phyloP scores from a whole-genome alignment of 495 filamentous ascomycete genomes.

The Arthonia radiata region DNA sequence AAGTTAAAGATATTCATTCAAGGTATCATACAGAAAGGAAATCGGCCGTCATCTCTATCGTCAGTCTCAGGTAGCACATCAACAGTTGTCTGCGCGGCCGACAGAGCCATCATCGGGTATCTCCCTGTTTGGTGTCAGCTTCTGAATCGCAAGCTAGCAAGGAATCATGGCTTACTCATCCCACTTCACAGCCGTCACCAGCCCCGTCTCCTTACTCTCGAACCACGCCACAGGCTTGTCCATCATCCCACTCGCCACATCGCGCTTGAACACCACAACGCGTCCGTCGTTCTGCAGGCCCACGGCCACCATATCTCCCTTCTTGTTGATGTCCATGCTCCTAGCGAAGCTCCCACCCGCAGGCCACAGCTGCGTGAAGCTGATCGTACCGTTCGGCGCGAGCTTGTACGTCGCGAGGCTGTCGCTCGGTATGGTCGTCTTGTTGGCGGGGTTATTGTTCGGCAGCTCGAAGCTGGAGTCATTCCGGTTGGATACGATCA shows the following conservation, averaged over 20 bases:
- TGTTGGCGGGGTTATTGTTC: conserved; percentile 9
- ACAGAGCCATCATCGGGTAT: too few species aligned
- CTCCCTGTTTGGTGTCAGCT: too few species aligned
- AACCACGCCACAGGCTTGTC: conserved; percentile 23
- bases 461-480: conserved; percentile 20
- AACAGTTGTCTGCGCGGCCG: too few species aligned
- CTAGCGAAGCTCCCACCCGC: conserved; percentile 35
- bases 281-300: conserved; percentile 33
- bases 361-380: conserved; percentile 23
- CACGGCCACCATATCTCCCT: conserved; percentile 32
- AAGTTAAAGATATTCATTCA: too few species aligned
- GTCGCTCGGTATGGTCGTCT: conserved; percentile 13
- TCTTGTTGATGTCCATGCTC: conserved; percentile 39
- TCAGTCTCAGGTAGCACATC: too few species aligned
- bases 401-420: conserved; percentile 18
- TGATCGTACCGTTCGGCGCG: conserved; percentile 20
- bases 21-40: too few species aligned
- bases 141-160: too few species aligned
- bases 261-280: conserved; percentile 33
- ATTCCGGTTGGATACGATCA: conserved; percentile 37
- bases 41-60: too few species aligned
- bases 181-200: conserved; percentile 36
- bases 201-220: conserved; percentile 22
- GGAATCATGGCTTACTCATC: too few species aligned
- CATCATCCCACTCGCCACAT: conserved; percentile 28